These are phyloP conservation scores for Xylaria multiplex DNA, from an alignment of 2,329 filamentous ascomycete genomes.

Conservation along the genomic window DNA sequence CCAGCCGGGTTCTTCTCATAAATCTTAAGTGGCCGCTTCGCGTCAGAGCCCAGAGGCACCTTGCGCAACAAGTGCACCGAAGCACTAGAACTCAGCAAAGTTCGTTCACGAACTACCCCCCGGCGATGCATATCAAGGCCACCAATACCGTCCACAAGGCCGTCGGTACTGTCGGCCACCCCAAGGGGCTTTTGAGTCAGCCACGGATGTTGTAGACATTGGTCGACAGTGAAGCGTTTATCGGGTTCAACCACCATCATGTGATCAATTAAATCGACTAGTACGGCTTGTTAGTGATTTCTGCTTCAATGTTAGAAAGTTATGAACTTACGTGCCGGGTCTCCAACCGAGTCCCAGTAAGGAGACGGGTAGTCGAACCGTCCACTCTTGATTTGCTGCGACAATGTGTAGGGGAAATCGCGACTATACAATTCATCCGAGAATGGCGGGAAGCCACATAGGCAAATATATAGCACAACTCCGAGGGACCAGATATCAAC, in stretches of 20 bases:
- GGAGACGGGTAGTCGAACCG: constrained; percentile 95
- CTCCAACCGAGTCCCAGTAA: constrained; percentile 91
- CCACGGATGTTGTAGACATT: constrained; percentile 94
- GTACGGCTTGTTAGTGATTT: constrained; percentile 28
- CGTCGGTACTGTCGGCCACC: constrained; percentile 87
- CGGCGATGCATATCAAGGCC: constrained; percentile 85
- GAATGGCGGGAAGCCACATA: constrained; percentile 97
- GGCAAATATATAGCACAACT: constrained; percentile 96
- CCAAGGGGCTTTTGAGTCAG: constrained; percentile 70
- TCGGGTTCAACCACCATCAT: constrained; percentile 93
- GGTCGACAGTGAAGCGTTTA: constrained; percentile 85
- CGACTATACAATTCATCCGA: constrained; percentile 87
- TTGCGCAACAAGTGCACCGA: constrained; percentile 67
- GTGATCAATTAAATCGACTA: constrained; percentile 87
- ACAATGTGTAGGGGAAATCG: constrained; percentile 86
- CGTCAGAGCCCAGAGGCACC: constrained; percentile 67
- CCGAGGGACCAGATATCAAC: constrained; percentile 97
- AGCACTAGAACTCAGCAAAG: constrained; percentile 84
- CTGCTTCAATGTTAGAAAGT: neutral
- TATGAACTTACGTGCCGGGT: constrained; percentile 73
- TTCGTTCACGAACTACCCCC: constrained; percentile 83
- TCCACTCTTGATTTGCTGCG: constrained; percentile 88
- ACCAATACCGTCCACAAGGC: constrained; percentile 86
- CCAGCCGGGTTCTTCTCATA: constrained; percentile 74
- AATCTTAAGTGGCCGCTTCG: constrained; percentile 72